Percentiles rank a stretch among this genome's conserved stretches.
Evolutionary conservation across 768 basidiomycete genomes (phyloP).

Genomic region (Boletus pseudopeckii): DNA sequence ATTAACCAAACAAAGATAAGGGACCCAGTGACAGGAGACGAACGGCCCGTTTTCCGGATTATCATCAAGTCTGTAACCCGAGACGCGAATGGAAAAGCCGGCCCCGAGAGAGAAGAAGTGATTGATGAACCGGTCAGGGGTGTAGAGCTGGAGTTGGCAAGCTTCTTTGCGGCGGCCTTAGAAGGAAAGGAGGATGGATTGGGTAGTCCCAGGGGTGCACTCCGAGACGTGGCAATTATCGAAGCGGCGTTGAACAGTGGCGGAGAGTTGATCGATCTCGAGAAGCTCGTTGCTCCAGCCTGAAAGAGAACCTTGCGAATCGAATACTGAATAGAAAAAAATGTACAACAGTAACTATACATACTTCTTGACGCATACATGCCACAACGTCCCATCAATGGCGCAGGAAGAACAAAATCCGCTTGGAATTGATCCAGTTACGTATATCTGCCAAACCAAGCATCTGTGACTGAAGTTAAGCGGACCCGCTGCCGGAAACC

Average conservation of each 20-base stretch:
- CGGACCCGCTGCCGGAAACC: not conserved
- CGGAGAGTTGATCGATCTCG: conserved; percentile 58
- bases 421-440: not conserved
- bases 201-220: conserved; percentile 59
- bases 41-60: conserved; percentile 34
- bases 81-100: conserved; percentile 16
- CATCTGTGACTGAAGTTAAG: not conserved
- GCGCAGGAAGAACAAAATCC: not conserved
- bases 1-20: conserved; percentile 33
- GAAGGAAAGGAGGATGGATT: conserved; percentile 48
- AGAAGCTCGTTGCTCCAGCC: conserved; percentile 27
- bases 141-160: conserved; percentile 52
- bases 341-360: not conserved
- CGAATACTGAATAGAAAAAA: not conserved
- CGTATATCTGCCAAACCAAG: not conserved
- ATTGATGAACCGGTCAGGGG: conserved; percentile 50
- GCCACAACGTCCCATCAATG: not conserved
- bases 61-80: conserved; percentile 34
- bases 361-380: not conserved
- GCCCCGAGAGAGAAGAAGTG: conserved; percentile 39
- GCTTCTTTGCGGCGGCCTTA: conserved; percentile 55
- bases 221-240: conserved; percentile 77
- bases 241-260: conserved; percentile 70
- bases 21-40: conserved; percentile 23
- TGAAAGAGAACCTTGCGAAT: not conserved